A percentile compares a stretch with the other conserved stretches of the same genome.
These are phyloP conservation scores for Fusarium sp. DNA, from an alignment of 2,329 filamentous ascomycete species.

Conservation along the genomic window DNA sequence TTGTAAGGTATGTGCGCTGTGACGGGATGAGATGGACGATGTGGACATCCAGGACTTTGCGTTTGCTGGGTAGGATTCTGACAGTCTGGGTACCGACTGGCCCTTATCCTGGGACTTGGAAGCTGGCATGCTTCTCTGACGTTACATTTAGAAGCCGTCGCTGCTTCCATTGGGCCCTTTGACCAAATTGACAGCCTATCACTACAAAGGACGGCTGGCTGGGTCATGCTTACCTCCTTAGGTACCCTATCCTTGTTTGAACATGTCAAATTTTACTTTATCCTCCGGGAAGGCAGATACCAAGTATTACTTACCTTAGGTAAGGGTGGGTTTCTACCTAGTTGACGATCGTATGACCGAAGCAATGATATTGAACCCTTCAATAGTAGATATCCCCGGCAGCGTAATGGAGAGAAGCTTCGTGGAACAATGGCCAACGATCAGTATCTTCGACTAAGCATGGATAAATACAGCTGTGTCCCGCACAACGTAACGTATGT, in stretches of 20 bases:
- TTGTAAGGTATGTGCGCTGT: background rate
- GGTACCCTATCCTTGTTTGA: constrained; percentile 3
- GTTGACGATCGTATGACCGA: constrained; percentile 26
- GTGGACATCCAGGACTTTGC: background rate
- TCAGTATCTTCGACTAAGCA: background rate
- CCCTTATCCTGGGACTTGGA: constrained; percentile 1
- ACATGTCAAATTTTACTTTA: constrained; percentile 32
- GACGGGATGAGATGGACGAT: background rate
- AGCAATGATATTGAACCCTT: constrained; percentile 26
- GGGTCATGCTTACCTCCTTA: constrained; percentile 12
- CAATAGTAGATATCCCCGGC: background rate
- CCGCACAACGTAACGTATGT: background rate
- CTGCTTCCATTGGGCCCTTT: constrained; percentile 21
- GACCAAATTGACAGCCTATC: constrained; percentile 24
- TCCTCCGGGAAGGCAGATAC: constrained; percentile 2
- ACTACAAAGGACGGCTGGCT: constrained; percentile 23
- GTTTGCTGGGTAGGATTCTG: constrained; percentile 3
- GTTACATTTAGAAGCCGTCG: constrained; percentile 36
- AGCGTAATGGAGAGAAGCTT: background rate
- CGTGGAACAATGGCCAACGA: background rate
- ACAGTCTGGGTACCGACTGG: background rate
- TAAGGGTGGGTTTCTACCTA: background rate
- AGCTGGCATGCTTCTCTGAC: constrained; percentile 21
- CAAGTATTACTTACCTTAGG: background rate
- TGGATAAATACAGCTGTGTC: background rate